A percentile compares a stretch with the other conserved stretches of the same genome.
Evolutionary conservation across 1,284 basidiomycete genomes (phyloP).

Genomic region (Paramarasmius palmivorus): DNA sequence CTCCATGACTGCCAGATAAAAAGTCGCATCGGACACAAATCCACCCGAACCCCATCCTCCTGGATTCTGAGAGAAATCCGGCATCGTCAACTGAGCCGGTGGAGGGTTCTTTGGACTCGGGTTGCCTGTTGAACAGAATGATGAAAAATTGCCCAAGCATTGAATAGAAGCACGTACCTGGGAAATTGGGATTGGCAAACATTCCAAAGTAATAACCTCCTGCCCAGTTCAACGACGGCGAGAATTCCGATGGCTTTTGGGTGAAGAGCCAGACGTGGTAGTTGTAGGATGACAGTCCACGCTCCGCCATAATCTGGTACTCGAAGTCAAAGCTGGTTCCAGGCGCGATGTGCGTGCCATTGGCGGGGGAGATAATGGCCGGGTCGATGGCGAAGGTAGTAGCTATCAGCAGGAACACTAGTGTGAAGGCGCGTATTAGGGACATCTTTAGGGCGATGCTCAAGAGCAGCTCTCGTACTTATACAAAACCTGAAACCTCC

Average conservation of each 20-base stretch:
- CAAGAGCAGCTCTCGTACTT: no score
- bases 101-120: conserved; percentile 14
- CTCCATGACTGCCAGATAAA: conserved; percentile 21
- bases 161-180: conserved; percentile 28
- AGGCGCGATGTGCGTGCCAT: conserved; percentile 30
- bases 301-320: conserved; percentile 42
- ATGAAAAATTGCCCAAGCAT: background rate
- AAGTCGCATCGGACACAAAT: conserved; percentile 8
- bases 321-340: conserved; percentile 32
- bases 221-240: conserved; percentile 27
- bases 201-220: conserved; percentile 43
- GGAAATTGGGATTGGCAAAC: conserved; percentile 42
- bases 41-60: conserved; percentile 17
- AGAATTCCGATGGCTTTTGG: conserved; percentile 25
- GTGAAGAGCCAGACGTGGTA: conserved; percentile 43
- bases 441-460: background rate
- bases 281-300: conserved; percentile 42
- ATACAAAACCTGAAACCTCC: no score
- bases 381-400: conserved; percentile 6
- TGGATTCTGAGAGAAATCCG: conserved; percentile 16
- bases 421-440: background rate
- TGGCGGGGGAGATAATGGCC: conserved; percentile 20
- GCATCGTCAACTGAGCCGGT: conserved; percentile 16
- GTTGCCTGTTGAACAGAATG: conserved; percentile 11
- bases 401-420: background rate